Conservation (phyloP, 108 stramenopile genomes). For the Skeletonema tropicum region DNA sequence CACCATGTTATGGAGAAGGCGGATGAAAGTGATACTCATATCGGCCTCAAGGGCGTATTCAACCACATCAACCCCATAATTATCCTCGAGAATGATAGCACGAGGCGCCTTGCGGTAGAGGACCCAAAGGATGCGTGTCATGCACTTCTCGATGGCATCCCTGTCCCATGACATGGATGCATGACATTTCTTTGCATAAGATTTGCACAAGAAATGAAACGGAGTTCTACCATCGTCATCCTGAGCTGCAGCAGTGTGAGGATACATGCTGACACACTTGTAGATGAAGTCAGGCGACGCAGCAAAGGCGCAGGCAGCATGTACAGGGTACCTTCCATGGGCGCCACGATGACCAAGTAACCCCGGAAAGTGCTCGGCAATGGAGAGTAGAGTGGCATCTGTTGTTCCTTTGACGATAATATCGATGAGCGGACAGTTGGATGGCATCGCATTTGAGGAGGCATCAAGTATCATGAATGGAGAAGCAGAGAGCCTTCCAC, state of each 20-base stretch:
- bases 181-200: background rate
- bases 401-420: constrained; percentile 17
- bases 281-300: constrained; percentile 23
- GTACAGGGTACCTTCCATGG: constrained; percentile 11
- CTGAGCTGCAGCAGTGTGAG: constrained; percentile 10
- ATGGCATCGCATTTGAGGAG: background rate
- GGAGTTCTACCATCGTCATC: constrained; percentile 29
- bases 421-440: constrained; percentile 9
- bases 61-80: constrained; percentile 11
- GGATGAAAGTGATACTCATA: constrained; percentile 14
- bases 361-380: constrained; percentile 18
- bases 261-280: constrained; percentile 21
- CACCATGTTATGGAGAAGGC: constrained; percentile 20
- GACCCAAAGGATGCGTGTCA: constrained; percentile 27
- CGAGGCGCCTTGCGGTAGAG: constrained; percentile 27
- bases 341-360: constrained; percentile 6
- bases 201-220: constrained; percentile 20
- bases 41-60: constrained; percentile 36
- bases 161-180: background rate
- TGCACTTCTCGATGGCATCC: background rate
- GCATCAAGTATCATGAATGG: background rate
- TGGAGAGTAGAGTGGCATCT: constrained; percentile 10
- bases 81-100: constrained; percentile 22
- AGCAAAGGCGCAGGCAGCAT: constrained; percentile 16
- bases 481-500: background rate